Evolutionary conservation across 2,329 filamentous ascomycete genomes (phyloP).

Genomic region (Hypoxylon sp.): DNA sequence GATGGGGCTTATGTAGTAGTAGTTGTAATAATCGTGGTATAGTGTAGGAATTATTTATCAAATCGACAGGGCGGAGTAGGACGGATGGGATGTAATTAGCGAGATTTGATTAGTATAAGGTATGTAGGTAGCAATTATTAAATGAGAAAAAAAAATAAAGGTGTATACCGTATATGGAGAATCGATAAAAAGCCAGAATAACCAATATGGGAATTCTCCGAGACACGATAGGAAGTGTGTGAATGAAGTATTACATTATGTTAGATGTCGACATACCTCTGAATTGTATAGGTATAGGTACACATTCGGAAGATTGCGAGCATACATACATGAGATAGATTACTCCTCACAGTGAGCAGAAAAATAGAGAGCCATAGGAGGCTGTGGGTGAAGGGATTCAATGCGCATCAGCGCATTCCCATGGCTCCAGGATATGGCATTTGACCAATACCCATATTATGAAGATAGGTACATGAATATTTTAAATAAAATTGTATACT

Average conservation of each 20-base stretch:
- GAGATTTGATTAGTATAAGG: slow-evolving; percentile 28
- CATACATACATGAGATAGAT: slow-evolving; percentile 10
- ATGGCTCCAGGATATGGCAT: slow-evolving; percentile 48
- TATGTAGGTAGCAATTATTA: slow-evolving; percentile 11
- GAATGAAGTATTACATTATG: slow-evolving; percentile 18
- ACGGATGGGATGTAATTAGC: slow-evolving; percentile 21
- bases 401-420: slow-evolving; percentile 49
- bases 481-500: slow-evolving; percentile 16
- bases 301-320: slow-evolving; percentile 44
- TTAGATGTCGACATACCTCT: slow-evolving; percentile 10
- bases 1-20: background rate
- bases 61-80: background rate
- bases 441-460: slow-evolving; percentile 47
- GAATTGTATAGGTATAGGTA: slow-evolving; percentile 25
- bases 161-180: slow-evolving; percentile 23
- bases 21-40: slow-evolving; percentile 10
- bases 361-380: background rate
- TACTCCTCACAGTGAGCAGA: slow-evolving; percentile 3
- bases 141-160: background rate
- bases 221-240: slow-evolving; percentile 32
- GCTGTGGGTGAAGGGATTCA: slow-evolving; percentile 1
- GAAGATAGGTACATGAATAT: slow-evolving; percentile 16
- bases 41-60: slow-evolving; percentile 2
- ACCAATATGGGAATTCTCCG: slow-evolving; percentile 41
- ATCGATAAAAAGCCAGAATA: slow-evolving; percentile 25